Evolutionary conservation across 768 basidiomycete species (phyloP).

Genomic region (Hygrophoropsis aurantiaca): DNA sequence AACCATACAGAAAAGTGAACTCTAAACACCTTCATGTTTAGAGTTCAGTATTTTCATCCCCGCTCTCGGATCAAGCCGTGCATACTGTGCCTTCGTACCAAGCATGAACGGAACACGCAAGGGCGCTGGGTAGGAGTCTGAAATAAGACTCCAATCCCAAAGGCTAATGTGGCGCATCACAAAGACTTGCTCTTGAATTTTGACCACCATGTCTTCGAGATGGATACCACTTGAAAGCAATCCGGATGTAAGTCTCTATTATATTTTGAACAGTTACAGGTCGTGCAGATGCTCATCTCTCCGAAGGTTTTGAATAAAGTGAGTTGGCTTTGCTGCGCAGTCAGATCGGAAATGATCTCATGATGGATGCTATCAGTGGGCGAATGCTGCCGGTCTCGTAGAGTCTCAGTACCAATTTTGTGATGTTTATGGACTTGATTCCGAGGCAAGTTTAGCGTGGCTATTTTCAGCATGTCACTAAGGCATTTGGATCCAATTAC

Average conservation of each 20-base stretch:
- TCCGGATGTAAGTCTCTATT: constrained; percentile 42
- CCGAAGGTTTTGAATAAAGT: constrained; percentile 29
- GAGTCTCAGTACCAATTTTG: constrained; percentile 51
- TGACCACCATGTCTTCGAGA: constrained; percentile 26
- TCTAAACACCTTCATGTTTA: too few species aligned
- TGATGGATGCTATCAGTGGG: constrained; percentile 50
- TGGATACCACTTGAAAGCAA: constrained; percentile 87
- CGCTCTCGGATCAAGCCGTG: too few species aligned
- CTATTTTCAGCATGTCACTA: background rate
- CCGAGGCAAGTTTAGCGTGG: constrained; percentile 41
- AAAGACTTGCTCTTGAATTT: constrained; percentile 1
- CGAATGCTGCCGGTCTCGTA: constrained; percentile 63
- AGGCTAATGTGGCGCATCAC: too few species aligned
- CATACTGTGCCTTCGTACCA: too few species aligned
- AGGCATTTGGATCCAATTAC: background rate
- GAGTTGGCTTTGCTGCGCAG: constrained; percentile 4
- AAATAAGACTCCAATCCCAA: too few species aligned
- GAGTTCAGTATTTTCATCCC: too few species aligned
- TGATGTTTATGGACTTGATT: constrained; percentile 75
- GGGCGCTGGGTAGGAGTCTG: too few species aligned
- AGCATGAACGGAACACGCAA: too few species aligned
- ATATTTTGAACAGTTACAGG: background rate
- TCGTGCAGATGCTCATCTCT: too few species aligned
- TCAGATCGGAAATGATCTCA: background rate
- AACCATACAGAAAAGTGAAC: too few species aligned